Base-by-base conservation (phyloP, 2,329 filamentous ascomycete species). In the Aspergillus novofumigatus region DNA sequence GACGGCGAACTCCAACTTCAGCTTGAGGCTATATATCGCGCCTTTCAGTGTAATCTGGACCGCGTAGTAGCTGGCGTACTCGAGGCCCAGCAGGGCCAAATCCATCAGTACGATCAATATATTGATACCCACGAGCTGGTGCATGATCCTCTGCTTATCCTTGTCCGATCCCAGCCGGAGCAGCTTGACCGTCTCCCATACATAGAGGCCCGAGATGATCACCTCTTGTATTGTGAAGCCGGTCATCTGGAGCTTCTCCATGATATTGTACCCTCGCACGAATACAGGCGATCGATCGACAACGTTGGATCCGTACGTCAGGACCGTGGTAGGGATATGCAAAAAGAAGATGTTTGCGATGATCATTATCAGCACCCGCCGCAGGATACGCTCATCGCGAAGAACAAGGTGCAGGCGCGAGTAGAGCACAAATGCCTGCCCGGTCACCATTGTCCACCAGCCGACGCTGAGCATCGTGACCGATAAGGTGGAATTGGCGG, bases 331-430 rank as follows among this genome's bases (percentile, higher is more conserved):
- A 0, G 80, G 77, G 0, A 82, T 71, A 61, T 86, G 82, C 25
- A 84, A 69, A 9, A 85, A 55, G 41, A 85, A 60, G 20, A 76
- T 77, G 63, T 86, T 79, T 58, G 77, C 64, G 42, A 85, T 76
- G 57, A 88, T 87, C 79, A 87, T 84, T 53, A 67, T 75, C 0
- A 86, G 72, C 0, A 84, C 79, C 10, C 75, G 73, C 4, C 75
- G 77, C 0, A 87, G 73, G 3, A 80, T 68, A 2, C 69, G 69
- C 6, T 77, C 73, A 45, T 83, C 81, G 17, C 78, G 78, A 3
- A 84, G 72, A 10, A 88, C 77, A 1, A 88, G 75, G 65, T 87
- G 83, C 0, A 88, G 76, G 6, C 85, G 78, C 0, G 84, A 87
- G 74, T 84, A 88, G 1, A 88, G 73, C 1, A 88, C 85, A 11